Evolutionary conservation across 2,329 filamentous ascomycete species (phyloP), one percentile per base, ranked within the genome.

Genomic region (Boeremia lycopersici): DNA sequence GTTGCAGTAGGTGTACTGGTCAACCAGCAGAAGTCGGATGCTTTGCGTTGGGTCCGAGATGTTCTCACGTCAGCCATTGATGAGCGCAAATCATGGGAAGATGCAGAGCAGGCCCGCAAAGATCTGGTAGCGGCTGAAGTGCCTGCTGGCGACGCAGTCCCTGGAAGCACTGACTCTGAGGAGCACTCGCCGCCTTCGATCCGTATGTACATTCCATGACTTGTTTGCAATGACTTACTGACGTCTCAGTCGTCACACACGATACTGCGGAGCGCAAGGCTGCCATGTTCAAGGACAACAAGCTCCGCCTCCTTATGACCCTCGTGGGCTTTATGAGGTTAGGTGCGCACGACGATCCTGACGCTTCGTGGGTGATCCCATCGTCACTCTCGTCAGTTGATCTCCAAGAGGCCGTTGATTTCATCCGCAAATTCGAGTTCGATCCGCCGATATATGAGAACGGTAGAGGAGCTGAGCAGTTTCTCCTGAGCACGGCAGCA

Each of bases 221-320:
- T 34, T 51, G 64, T 30, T 60, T 49, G 68, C 74, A 12, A 6
- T 64, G 2, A 35, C 51, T 70, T 63, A 66, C 29, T 40, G 9
- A 31, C 19, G 1, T 4, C 11, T 7, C 52, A 60, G 64, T 74
- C 6, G 61, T 64, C 59, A 83, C 81, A 45, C 82, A 89, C 0
- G 86, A 89, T 53, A 86, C 84, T 36, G 85, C 89, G 40, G 81
- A 84, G 43, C 85, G 87, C 35, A 86, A 87, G 45, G 83, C 82
- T 19, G 89, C 91, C 25, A 87, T 96, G 76, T 96, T 96, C 79
- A 96, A 91, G 70, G 96, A 98, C 74, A 87, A 90, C 9, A 88
- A 93, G 67, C 82, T 98, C 2, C 89, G 93, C 30, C 85, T 98
- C 1, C 83, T 99, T 3, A 89, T 98, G 84, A 88, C 82, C 1